These are phyloP conservation scores for Centrapalus pauciflorus DNA, from an alignment of 129 eudicot species.

Conservation along the genomic window DNA sequence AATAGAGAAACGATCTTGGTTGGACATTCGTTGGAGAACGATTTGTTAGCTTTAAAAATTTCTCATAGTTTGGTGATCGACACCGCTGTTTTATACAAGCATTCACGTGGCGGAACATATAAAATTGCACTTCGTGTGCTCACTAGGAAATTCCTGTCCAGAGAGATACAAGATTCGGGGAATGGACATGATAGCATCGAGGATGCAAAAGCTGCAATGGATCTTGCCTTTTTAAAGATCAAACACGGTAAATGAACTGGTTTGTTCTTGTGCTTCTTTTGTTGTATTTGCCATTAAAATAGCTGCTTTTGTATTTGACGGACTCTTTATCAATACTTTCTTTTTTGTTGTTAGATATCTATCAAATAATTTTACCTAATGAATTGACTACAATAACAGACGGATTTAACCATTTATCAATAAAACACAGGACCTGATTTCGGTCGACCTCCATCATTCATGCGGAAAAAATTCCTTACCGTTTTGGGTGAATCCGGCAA, in stretches of 20 bases:
- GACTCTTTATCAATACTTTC: not conserved
- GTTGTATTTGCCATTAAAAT: not conserved
- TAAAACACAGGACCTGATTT: conserved; percentile 86
- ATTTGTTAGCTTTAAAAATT: conserved; percentile 77
- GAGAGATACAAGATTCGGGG: conserved; percentile 83
- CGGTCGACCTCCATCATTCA: conserved; percentile 71
- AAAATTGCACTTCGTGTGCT: conserved; percentile 91
- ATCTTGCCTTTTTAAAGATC: conserved; percentile 68
- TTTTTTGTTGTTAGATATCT: not conserved
- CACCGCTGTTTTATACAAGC: conserved; percentile 81
- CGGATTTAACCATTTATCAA: too few relatives aligned
- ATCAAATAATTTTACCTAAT: not conserved
- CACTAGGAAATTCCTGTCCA: conserved; percentile 59
- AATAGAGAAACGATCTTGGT: conserved; percentile 79
- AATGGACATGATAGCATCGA: conserved; percentile 92
- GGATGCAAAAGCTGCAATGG: conserved; percentile 97
- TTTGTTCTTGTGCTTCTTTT: not conserved
- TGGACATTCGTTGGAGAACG: conserved; percentile 98
- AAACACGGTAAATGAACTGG: conserved; percentile 52
- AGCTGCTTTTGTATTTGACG: too few relatives aligned
- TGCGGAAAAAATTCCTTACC: conserved; percentile 65
- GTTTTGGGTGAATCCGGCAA: conserved; percentile 74
- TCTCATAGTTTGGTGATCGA: conserved; percentile 80
- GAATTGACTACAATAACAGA: not conserved
- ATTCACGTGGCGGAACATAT: conserved; percentile 81